A percentile compares a stretch with the other conserved stretches of the same genome.
phyloP scores from a whole-genome alignment of 2,329 filamentous ascomycete genomes.

The Nemania sp. region DNA sequence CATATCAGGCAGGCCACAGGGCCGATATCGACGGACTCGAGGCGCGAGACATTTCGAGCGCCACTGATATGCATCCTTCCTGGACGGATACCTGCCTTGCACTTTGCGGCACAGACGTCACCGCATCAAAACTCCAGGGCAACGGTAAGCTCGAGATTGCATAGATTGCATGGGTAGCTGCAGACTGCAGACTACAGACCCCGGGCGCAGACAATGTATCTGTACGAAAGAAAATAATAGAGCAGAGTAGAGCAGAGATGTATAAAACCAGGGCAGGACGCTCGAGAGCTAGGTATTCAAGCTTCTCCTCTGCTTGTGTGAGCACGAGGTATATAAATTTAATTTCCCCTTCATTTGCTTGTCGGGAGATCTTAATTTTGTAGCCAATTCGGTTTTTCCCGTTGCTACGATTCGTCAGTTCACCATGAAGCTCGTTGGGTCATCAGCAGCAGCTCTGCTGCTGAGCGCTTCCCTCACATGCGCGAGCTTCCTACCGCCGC shows the following conservation, averaged over 20 bases:
- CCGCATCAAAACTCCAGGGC: too few relatives aligned
- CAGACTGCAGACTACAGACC: too few relatives aligned
- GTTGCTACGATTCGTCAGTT: too few relatives aligned
- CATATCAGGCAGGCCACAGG: background rate
- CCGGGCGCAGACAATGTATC: too few relatives aligned
- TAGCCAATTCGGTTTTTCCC: background rate
- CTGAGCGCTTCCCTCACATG: constrained; percentile 22
- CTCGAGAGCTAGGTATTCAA: background rate
- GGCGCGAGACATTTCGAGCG: background rate
- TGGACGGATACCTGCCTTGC: background rate
- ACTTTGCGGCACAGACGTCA: background rate
- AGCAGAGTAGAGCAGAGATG: too few relatives aligned
- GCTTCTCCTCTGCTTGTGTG: too few relatives aligned
- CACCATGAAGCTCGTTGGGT: constrained; percentile 20
- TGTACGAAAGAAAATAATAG: too few relatives aligned
- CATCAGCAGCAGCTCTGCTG: constrained; percentile 26
- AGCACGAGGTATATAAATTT: too few relatives aligned
- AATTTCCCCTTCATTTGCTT: too few relatives aligned
- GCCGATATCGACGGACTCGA: background rate
- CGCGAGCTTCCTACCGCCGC: constrained; percentile 27
- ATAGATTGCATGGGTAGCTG: too few relatives aligned
- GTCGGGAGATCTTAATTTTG: background rate
- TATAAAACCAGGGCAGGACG: background rate
- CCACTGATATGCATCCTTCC: background rate
- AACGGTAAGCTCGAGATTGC: too few relatives aligned